Evolutionary conservation across 106 monocot species (phyloP).

Genomic region (Chionographis japonica): DNA sequence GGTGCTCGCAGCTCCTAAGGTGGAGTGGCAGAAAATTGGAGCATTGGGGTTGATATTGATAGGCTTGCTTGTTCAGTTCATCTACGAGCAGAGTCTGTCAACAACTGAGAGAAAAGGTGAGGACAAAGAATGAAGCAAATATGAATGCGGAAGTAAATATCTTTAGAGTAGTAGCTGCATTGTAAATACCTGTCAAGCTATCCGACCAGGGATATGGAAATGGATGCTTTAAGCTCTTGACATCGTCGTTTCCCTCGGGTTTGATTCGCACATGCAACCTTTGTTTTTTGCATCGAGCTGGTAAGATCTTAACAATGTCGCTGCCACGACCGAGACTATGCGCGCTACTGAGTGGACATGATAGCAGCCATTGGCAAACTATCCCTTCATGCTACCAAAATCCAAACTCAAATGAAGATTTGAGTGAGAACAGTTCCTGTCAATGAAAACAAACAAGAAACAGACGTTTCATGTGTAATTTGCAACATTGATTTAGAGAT

Average conservation of each 20-base stretch:
- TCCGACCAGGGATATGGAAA: no score
- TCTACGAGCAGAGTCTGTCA: constrained; percentile 66
- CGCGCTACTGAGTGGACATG: background rate
- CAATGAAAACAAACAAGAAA: no score
- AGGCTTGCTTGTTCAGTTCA: constrained; percentile 59
- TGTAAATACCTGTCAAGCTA: no score
- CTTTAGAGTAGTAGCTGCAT: no score
- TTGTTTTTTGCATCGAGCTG: constrained; percentile 10
- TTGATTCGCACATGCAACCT: constrained; percentile 10
- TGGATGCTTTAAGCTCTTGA: no score
- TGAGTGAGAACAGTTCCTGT: no score
- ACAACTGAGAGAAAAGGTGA: constrained; percentile 16
- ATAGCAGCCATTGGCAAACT: no score
- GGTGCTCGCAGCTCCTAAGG: constrained; percentile 24
- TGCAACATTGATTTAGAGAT: no score
- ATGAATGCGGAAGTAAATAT: no score
- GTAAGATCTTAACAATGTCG: background rate
- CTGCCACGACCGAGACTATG: background rate
- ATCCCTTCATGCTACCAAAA: no score
- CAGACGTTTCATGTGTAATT: no score
- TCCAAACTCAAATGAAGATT: no score
- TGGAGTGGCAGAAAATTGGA: constrained; percentile 64
- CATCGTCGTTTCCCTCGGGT: background rate
- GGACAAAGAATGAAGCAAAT: constrained; percentile 13
- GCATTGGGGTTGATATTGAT: constrained; percentile 53